Evolutionary conservation across 1,139 yeast genomes (phyloP), one percentile per base, ranked within the genome.

Genomic region (Saccharomyces pastorianus): DNA sequence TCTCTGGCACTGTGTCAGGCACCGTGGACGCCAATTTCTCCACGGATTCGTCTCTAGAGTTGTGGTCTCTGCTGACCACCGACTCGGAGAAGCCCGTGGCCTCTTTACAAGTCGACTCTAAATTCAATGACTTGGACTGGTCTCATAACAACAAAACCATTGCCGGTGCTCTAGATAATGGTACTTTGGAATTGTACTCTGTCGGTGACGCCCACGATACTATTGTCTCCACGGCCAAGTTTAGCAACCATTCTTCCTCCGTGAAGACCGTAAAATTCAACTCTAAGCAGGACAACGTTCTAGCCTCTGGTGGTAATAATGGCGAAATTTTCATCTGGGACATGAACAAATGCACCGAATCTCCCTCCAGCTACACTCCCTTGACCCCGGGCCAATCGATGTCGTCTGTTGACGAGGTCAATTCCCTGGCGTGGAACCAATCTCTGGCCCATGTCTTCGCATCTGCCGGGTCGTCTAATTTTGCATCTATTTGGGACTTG

Each of bases 241-340:
- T 82, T 38, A 72, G 74, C 50, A 80, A 80, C 59, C 97, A 88
- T 69, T 71, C 83, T 6, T 86, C 90, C 27, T 77, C 89, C 1
- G 89, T 88, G 55, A 83, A 82, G 61, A 75, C 88, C 26, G 78
- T 91, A 55, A 85, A 82, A 61, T 93, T 91, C 77, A 90, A 87
- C 67, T 86, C 91, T 3, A 75, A 80, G 55, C 90, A 88, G 67
- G 72, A 75, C 50, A 85, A 86, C 61, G 79, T 88, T 34, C 72
- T 95, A 63, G 96, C 88, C 2, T 82, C 96, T 44, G 96, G 96
- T 54, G 97, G 96, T 51, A 76, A 84, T 26, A 81, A 85, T 56
- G 96, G 96, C 57, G 96, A 91, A 72, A 83, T 90, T 52, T 85
- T 78, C 65, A 81, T 95, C 54, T 93, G 98, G 97, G 97, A 93